phyloP scores from a whole-genome alignment of 768 basidiomycete genomes.

The Guyanaporus albipodus region DNA sequence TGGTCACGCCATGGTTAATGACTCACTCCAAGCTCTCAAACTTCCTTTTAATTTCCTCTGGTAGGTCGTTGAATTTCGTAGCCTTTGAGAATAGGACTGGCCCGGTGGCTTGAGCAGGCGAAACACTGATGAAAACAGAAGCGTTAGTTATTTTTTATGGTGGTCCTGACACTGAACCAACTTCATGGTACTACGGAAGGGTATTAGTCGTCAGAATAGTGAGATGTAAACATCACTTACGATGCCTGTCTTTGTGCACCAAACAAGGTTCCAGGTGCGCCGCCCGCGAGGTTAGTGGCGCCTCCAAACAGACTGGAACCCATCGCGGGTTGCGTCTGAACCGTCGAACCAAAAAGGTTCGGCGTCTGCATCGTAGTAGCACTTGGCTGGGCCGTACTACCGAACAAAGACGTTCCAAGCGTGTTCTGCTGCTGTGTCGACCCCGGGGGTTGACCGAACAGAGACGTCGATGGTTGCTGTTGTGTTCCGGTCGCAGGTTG shows the following conservation, averaged over 20 bases:
- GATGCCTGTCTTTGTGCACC: conserved; percentile 32
- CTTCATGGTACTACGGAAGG: conserved; percentile 24
- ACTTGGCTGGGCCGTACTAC: conserved; percentile 15
- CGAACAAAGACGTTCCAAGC: conserved; percentile 34
- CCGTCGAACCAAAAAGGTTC: conserved; percentile 17
- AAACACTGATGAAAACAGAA: conserved; percentile 19
- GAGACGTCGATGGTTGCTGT: conserved; percentile 29
- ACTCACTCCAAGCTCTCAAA: conserved; percentile 72
- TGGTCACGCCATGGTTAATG: not conserved
- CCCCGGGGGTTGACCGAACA: conserved; percentile 37
- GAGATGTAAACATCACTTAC: conserved; percentile 13
- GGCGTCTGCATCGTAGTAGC: conserved; percentile 9
- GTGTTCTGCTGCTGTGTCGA: conserved; percentile 19
- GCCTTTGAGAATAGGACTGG: conserved; percentile 38
- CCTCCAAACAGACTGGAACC: conserved; percentile 28
- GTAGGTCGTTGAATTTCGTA: conserved; percentile 82
- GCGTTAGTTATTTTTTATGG: not conserved
- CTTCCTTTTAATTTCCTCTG: conserved; percentile 59
- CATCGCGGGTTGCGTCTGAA: conserved; percentile 19
- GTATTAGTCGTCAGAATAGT: not conserved
- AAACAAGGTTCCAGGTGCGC: conserved; percentile 17
- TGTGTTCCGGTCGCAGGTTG: conserved; percentile 33
- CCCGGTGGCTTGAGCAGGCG: conserved; percentile 28
- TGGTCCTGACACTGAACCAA: conserved; percentile 3
- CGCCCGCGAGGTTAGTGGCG: conserved; percentile 4